Conservation (phyloP, 1,284 basidiomycete genomes). For the Xerocomus amazonicus region DNA sequence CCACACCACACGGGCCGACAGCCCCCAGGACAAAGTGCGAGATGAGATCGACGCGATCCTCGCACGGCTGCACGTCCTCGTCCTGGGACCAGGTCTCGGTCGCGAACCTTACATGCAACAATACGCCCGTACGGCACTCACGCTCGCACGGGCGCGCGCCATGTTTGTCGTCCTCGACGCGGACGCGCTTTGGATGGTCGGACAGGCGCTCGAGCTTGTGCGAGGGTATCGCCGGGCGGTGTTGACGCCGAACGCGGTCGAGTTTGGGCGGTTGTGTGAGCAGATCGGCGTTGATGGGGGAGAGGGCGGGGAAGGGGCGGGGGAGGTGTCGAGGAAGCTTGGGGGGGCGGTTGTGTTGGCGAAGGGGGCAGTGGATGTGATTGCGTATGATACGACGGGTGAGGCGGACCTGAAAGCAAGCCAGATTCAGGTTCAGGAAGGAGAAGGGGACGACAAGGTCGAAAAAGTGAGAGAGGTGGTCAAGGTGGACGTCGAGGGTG, state of each 20-base stretch:
- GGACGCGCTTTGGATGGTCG: conserved; percentile 80
- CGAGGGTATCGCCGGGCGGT: conserved; percentile 79
- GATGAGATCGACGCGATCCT: conserved; percentile 69
- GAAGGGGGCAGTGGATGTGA: conserved; percentile 78
- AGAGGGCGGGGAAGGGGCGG: conserved; percentile 48
- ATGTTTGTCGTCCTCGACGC: conserved; percentile 95
- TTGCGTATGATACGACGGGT: conserved; percentile 61
- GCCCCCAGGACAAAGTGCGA: conserved; percentile 47
- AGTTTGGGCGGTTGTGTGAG: conserved; percentile 85
- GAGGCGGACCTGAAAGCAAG: conserved; percentile 42
- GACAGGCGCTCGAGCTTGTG: conserved; percentile 72
- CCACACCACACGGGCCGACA: conserved; percentile 19
- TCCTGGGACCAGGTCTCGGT: conserved; percentile 92
- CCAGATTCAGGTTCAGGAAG: conserved; percentile 37
- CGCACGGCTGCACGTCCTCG: conserved; percentile 83
- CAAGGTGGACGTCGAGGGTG: conserved; percentile 70
- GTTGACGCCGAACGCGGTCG: conserved; percentile 92
- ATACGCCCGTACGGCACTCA: conserved; percentile 60
- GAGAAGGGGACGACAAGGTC: conserved; percentile 30
- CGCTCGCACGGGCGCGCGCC: conserved; percentile 48
- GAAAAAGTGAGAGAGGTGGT: conserved; percentile 53
- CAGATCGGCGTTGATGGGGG: conserved; percentile 58
- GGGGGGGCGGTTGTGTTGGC: conserved; percentile 91
- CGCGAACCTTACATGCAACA: conserved; percentile 87
- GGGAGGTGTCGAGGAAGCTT: conserved; percentile 65